Evolutionary conservation across 2,329 filamentous ascomycete species (phyloP).

Genomic region (Kalaharituber pfeilii): DNA sequence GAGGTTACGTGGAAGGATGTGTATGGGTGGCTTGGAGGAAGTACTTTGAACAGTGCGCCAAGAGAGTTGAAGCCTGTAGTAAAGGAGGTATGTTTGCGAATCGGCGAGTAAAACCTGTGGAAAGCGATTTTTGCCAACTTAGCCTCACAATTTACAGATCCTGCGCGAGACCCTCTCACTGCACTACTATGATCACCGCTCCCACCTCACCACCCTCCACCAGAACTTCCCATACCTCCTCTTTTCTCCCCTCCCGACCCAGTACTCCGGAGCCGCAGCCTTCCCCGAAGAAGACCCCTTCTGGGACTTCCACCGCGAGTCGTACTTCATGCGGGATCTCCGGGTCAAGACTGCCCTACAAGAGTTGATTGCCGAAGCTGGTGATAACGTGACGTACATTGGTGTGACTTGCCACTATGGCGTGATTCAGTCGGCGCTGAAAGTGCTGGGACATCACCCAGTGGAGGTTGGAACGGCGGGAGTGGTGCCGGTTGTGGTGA

Average conservation of each 20-base stretch:
- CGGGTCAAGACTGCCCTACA: background rate
- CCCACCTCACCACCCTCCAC: background rate
- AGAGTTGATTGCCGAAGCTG: background rate
- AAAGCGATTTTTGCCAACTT: background rate
- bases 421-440: background rate
- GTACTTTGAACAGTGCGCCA: background rate
- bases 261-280: background rate
- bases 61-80: background rate
- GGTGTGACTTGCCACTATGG: background rate
- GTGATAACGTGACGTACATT: background rate
- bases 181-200: background rate
- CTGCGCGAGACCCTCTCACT: background rate
- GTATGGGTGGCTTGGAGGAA: background rate
- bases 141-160: background rate
- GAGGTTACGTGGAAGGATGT: background rate
- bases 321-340: background rate
- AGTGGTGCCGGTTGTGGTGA: background rate
- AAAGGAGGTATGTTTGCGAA: background rate
- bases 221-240: background rate
- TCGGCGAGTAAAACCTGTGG: background rate
- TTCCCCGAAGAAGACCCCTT: background rate
- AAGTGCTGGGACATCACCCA: background rate
- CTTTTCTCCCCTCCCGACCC: background rate
- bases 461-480: background rate
- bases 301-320: background rate